These are phyloP conservation scores for Boletus coccyginus DNA, from an alignment of 768 basidiomycete species.

Conservation along the genomic window DNA sequence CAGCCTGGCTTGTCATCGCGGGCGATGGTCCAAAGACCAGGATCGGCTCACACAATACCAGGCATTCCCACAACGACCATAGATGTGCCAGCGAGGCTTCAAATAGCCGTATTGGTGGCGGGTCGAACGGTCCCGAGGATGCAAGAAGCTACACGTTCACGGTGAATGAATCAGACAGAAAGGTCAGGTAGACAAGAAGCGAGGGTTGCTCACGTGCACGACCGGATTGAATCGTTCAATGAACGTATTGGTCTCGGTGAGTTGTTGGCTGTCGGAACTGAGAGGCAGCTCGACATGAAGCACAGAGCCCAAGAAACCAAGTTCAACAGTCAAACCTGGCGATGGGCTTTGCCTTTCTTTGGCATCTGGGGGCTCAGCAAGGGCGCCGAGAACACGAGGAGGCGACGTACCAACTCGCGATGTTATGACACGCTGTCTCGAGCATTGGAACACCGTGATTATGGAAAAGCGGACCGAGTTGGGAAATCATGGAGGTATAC, in stretches of 20 bases:
- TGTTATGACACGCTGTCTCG: constrained; percentile 83
- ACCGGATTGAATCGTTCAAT: constrained; percentile 51
- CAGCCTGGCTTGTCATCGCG: constrained; percentile 76
- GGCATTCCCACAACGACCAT: constrained; percentile 92
- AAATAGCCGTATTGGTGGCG: constrained; percentile 57
- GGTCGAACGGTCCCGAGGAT: constrained; percentile 54
- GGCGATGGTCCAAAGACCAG: constrained; percentile 80
- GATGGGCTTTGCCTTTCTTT: constrained; percentile 76
- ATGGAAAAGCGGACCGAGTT: constrained; percentile 74
- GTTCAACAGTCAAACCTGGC: constrained; percentile 64
- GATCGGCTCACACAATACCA: constrained; percentile 87
- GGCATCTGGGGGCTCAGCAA: constrained; percentile 20
- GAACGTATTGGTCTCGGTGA: constrained; percentile 52
- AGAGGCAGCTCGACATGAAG: constrained; percentile 71
- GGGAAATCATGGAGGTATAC: constrained; percentile 63
- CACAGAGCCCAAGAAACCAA: constrained; percentile 81
- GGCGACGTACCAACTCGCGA: constrained; percentile 71
- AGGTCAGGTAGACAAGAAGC: too few relatives aligned
- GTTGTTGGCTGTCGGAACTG: constrained; percentile 68
- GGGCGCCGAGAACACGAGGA: neutral
- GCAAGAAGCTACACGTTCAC: constrained; percentile 58
- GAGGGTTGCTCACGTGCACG: constrained; percentile 40
- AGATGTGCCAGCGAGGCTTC: constrained; percentile 63
- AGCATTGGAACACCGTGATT: constrained; percentile 75
- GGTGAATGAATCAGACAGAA: neutral